phyloP scores from a whole-genome alignment of 345 rosid genomes.

The Alliaria petiolata region DNA sequence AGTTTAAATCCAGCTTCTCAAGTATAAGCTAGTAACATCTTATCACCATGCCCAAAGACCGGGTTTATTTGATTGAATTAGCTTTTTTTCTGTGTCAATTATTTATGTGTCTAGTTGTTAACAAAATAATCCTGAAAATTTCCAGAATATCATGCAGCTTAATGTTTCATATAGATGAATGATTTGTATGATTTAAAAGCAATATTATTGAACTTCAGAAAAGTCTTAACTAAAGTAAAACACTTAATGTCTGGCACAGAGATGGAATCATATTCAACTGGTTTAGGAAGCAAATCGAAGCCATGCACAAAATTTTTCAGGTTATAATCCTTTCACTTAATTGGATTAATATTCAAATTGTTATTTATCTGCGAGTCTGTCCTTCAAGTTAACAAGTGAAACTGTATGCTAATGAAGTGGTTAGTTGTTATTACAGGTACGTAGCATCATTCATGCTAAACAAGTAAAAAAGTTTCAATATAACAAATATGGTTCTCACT shows the following conservation, averaged over 20 bases:
- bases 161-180: constrained; percentile 22
- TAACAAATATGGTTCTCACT: neutral
- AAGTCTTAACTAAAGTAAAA: constrained; percentile 30
- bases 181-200: constrained; percentile 16
- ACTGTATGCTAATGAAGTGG: constrained; percentile 17
- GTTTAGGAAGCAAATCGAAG: constrained; percentile 99
- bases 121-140: neutral
- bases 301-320: constrained; percentile 99
- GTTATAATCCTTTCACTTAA: constrained; percentile 71
- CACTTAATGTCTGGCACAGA: constrained; percentile 83
- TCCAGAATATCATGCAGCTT: neutral
- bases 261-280: constrained; percentile 78
- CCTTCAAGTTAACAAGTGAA: neutral
- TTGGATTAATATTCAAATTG: constrained; percentile 38
- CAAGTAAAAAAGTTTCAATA: neutral
- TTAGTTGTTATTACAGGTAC: constrained; percentile 32
- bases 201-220: constrained; percentile 21
- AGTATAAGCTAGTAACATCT: constrained; percentile 19
- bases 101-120: neutral
- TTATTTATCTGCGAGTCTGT: neutral
- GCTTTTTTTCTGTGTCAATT: constrained; percentile 17
- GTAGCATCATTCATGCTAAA: neutral
- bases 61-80: neutral
- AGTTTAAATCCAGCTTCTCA: neutral
- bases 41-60: neutral